These are phyloP conservation scores for Ustilago crameri DNA, from an alignment of 1,284 basidiomycete genomes.

Conservation along the genomic window DNA sequence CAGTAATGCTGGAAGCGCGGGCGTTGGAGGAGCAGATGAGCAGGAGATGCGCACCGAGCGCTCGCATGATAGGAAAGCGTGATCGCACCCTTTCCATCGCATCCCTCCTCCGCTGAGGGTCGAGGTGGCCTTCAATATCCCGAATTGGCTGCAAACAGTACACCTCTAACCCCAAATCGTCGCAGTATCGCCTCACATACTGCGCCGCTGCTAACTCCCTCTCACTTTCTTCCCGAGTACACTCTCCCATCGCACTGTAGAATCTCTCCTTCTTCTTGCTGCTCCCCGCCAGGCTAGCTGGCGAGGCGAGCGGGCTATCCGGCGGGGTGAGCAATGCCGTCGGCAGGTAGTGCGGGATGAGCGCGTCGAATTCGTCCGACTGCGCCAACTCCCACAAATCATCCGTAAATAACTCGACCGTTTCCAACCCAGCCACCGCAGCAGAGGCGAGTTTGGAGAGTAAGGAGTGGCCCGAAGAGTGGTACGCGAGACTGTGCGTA, in stretches of 20 bases:
- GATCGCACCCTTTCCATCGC: constrained; percentile 28
- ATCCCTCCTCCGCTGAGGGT: background rate
- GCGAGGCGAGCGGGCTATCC: background rate
- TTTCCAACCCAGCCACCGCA: constrained; percentile 8
- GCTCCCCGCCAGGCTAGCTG: too few relatives aligned
- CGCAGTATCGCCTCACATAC: constrained; percentile 48
- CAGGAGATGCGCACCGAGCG: constrained; percentile 23
- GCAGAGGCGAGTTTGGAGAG: constrained; percentile 22
- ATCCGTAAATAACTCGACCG: constrained; percentile 40
- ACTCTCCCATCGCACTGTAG: constrained; percentile 38
- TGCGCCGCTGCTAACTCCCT: constrained; percentile 54
- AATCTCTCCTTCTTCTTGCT: background rate
- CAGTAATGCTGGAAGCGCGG: constrained; percentile 9
- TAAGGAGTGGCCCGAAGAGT: constrained; percentile 18
- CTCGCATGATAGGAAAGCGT: constrained; percentile 52
- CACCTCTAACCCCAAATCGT: constrained; percentile 48
- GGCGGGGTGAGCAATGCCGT: too few relatives aligned
- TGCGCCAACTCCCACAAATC: constrained; percentile 19
- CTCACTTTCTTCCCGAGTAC: constrained; percentile 12
- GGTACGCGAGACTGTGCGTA: constrained; percentile 30
- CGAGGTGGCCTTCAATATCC: constrained; percentile 66
- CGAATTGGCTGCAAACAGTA: constrained; percentile 67
- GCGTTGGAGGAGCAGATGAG: constrained; percentile 34
- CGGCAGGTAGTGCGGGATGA: background rate
- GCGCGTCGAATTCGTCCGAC: background rate